These are phyloP conservation scores for Melanopsichium pennsylvanicum DNA, from an alignment of 1,284 basidiomycete species.

Conservation along the genomic window DNA sequence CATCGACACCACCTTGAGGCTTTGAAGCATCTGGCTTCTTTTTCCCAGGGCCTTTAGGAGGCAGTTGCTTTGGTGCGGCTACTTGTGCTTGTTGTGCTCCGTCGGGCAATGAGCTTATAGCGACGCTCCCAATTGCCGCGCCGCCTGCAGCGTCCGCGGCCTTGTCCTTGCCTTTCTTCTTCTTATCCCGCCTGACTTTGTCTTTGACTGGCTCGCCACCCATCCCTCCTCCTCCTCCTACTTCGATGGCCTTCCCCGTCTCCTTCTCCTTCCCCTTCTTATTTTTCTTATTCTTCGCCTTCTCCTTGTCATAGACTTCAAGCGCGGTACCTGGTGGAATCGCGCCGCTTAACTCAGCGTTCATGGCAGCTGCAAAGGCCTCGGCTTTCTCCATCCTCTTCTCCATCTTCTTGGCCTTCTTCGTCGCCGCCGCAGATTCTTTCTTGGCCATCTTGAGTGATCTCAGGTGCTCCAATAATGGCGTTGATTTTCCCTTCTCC, in stretches of 20 bases:
- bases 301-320: background rate
- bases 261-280: conserved; percentile 3
- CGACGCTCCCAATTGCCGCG: too few relatives aligned
- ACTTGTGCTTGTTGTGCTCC: background rate
- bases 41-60: background rate
- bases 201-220: too few relatives aligned
- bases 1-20: background rate
- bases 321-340: too few relatives aligned
- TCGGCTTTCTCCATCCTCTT: conserved; percentile 4
- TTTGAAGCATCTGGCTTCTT: conserved; percentile 6
- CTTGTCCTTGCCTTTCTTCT: conserved; percentile 13
- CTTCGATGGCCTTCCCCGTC: background rate
- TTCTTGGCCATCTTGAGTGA: conserved; percentile 33
- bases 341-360: too few relatives aligned
- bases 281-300: conserved; percentile 8
- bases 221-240: too few relatives aligned
- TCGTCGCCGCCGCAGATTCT: conserved; percentile 29
- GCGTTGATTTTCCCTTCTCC: conserved; percentile 38
- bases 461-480: conserved; percentile 55
- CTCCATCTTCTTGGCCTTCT: conserved; percentile 29
- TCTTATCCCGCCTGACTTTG: conserved; percentile 10
- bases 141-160: background rate
- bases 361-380: conserved; percentile 4
- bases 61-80: background rate
- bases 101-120: background rate